Conservation (phyloP, 176 grass and related monocot species). For the Ensete ventricosum region DNA sequence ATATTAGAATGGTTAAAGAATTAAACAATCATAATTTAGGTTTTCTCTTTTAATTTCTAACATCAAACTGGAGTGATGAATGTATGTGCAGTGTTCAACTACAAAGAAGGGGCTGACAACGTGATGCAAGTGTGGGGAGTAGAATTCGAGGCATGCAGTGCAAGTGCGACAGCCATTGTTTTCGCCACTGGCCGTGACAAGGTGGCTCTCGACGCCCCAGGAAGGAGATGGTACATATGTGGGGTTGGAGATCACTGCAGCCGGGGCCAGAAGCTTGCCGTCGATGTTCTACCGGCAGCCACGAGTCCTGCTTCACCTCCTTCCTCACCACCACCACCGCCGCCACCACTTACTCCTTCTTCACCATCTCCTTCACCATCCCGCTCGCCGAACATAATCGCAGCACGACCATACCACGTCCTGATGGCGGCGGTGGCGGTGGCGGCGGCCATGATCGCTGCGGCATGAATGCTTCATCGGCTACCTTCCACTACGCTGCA, state of each 20-base stretch:
- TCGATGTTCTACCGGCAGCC: neutral
- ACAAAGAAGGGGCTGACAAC: neutral
- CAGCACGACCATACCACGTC: neutral
- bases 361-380: neutral
- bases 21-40: no score
- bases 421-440: neutral
- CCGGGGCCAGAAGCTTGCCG: neutral
- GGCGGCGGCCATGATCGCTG: neutral
- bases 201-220: neutral
- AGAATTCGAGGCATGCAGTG: neutral
- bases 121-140: constrained; percentile 3
- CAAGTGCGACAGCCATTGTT: neutral
- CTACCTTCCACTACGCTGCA: no score
- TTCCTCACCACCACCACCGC: neutral
- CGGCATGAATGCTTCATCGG: neutral
- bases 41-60: no score
- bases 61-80: no score
- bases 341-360: neutral
- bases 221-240: neutral
- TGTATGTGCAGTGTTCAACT: neutral
- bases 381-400: neutral
- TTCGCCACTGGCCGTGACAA: neutral
- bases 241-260: neutral
- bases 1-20: no score
- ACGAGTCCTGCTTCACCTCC: neutral